phyloP scores from a whole-genome alignment of 352 stramenopile genomes.

The Globisporangium irregulare region DNA sequence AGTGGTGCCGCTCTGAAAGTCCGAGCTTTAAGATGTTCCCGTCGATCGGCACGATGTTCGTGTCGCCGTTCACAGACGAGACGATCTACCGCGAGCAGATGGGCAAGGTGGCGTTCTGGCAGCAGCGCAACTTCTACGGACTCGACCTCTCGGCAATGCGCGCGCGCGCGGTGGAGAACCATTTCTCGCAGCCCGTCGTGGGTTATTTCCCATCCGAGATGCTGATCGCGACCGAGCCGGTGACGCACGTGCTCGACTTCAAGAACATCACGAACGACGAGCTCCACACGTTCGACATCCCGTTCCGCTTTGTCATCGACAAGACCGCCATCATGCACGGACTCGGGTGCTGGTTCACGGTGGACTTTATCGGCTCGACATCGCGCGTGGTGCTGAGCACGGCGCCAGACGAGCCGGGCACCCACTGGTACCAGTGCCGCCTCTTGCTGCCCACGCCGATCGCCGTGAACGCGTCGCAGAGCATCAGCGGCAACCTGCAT shows the following conservation, averaged over 20 bases:
- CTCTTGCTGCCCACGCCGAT: conserved; percentile 89
- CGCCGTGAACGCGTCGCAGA: conserved; percentile 89
- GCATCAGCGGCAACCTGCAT: conserved; percentile 83
- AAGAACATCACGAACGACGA: conserved; percentile 60
- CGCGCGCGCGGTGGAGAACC: conserved; percentile 95
- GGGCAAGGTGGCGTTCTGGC: conserved; percentile 92
- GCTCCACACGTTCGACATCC: conserved; percentile 89
- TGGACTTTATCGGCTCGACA: conserved; percentile 94
- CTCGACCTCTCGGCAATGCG: conserved; percentile 93
- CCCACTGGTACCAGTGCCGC: conserved; percentile 93
- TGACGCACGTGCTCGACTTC: conserved; percentile 88
- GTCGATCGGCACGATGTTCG: conserved; percentile 96
- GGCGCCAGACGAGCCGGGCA: conserved; percentile 61
- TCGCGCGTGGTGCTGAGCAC: conserved; percentile 86
- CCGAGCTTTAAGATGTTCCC: conserved; percentile 94
- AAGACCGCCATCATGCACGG: conserved; percentile 94
- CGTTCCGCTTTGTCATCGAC: conserved; percentile 85
- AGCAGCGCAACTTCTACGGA: conserved; percentile 96
- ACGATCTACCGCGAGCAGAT: conserved; percentile 92
- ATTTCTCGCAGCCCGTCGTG: conserved; percentile 96
- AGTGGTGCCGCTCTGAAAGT: conserved; percentile 88
- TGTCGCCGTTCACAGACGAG: conserved; percentile 95
- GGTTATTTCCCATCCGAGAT: conserved; percentile 89
- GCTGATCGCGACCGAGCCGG: conserved; percentile 51
- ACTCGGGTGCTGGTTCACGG: conserved; percentile 98